Percentiles rank a stretch among this genome's conserved stretches.
phyloP scores from a whole-genome alignment of 805 yeast genomes.

The Dipodascus albidus region DNA sequence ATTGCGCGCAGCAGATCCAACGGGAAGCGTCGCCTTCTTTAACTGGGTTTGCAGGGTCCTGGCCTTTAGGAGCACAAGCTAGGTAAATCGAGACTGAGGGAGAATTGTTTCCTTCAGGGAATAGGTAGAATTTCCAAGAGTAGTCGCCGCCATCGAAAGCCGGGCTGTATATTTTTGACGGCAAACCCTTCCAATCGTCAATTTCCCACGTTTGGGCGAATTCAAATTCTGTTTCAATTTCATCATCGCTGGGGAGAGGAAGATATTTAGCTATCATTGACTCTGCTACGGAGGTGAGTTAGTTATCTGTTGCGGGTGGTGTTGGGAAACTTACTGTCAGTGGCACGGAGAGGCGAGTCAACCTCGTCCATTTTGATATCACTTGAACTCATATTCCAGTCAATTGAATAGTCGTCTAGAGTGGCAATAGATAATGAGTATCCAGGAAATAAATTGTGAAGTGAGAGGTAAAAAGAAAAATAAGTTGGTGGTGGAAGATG shows the following conservation, averaged over 20 bases:
- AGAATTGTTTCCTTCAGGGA: constrained; percentile 63
- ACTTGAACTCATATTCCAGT: not conserved
- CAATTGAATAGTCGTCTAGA: not conserved
- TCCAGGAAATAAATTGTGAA: not conserved
- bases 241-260: constrained; percentile 12
- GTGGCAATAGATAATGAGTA: not conserved
- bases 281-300: not conserved
- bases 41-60: constrained; percentile 12
- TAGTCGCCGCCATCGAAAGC: constrained; percentile 21
- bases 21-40: constrained; percentile 21
- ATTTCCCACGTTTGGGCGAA: constrained; percentile 25
- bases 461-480: not conserved
- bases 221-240: constrained; percentile 18
- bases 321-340: not conserved
- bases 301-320: not conserved
- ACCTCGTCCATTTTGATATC: not conserved
- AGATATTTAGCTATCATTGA: not conserved
- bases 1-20: constrained; percentile 90
- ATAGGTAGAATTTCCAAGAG: constrained; percentile 46
- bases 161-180: constrained; percentile 24
- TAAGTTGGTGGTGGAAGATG: constrained; percentile 1
- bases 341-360: not conserved
- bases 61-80: constrained; percentile 44
- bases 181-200: constrained; percentile 27
- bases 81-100: constrained; percentile 60